Conservation (phyloP, 2,329 filamentous ascomycete genomes). For the Claviceps pazoutovae region DNA sequence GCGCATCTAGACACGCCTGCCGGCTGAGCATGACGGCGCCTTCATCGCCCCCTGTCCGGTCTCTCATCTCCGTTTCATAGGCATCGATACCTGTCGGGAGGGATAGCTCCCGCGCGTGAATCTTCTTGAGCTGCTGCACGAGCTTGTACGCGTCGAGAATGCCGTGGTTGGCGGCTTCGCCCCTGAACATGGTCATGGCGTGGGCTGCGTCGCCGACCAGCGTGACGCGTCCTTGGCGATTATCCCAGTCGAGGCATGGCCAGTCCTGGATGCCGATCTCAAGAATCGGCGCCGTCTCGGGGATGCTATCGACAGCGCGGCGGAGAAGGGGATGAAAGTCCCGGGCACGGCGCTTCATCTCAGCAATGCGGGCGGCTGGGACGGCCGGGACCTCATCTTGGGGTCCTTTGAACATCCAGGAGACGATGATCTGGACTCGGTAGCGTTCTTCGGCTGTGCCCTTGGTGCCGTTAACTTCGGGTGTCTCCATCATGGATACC, state of each 20-base stretch:
- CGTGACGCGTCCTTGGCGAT: constrained; percentile 28
- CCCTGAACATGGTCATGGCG: constrained; percentile 43
- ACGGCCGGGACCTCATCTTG: constrained; percentile 21
- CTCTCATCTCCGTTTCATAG: constrained; percentile 20
- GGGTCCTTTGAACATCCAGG: constrained; percentile 25
- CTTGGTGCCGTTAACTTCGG: constrained; percentile 20
- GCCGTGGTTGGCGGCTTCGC: constrained; percentile 26
- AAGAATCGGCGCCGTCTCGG: constrained; percentile 23
- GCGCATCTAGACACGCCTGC: constrained; percentile 20
- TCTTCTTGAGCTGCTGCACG: constrained; percentile 10
- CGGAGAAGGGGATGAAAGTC: constrained; percentile 25
- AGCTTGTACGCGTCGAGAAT: constrained; percentile 24
- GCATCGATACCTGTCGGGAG: constrained; percentile 10
- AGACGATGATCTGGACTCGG: constrained; percentile 30
- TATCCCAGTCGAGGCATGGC: constrained; percentile 26
- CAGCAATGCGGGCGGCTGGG: constrained; percentile 18
- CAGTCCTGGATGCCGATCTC: constrained; percentile 24
- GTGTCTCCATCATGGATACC: constrained; percentile 32
- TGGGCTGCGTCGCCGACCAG: constrained; percentile 41
- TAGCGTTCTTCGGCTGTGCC: constrained; percentile 20
- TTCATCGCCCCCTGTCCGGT: constrained; percentile 10
- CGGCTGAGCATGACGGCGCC: constrained; percentile 18
- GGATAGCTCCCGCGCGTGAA: constrained; percentile 7
- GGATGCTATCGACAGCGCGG: constrained; percentile 27
- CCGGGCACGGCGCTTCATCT: constrained; percentile 25